phyloP scores from a whole-genome alignment of 805 yeast species.

The Candida sanyiensis region DNA sequence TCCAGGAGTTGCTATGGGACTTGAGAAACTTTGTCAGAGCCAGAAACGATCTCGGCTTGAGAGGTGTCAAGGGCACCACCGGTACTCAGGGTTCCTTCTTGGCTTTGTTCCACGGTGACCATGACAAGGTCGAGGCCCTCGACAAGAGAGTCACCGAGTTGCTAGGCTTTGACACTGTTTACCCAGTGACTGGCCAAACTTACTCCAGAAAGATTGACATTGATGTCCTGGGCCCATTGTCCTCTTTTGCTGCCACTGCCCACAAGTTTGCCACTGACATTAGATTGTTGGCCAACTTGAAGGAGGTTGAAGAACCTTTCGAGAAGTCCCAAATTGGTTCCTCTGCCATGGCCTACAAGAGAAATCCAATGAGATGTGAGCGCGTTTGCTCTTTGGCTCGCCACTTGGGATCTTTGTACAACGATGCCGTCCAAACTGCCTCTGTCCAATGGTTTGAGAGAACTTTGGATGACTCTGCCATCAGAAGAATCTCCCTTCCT shows the following conservation, averaged over 20 bases:
- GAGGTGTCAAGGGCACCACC: constrained; percentile 99
- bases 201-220: constrained; percentile 97
- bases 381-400: constrained; percentile 98
- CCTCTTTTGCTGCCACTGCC: constrained; percentile 92
- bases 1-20: constrained; percentile 97
- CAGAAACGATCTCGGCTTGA: constrained; percentile 89
- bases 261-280: constrained; percentile 98
- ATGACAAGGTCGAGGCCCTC: constrained; percentile 88
- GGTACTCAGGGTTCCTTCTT: constrained; percentile 98
- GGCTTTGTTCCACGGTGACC: constrained; percentile 92
- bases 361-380: constrained; percentile 99
- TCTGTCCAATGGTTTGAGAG: constrained; percentile 99
- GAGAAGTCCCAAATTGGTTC: constrained; percentile 99
- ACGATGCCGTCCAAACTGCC: constrained; percentile 93
- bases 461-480: constrained; percentile 96
- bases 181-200: constrained; percentile 99
- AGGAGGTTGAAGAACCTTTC: constrained; percentile 97
- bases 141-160: constrained; percentile 91
- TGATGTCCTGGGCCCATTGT: constrained; percentile 86
- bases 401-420: constrained; percentile 86
- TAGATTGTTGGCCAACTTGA: constrained; percentile 90
- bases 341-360: constrained; percentile 97
- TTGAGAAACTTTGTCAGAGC: constrained; percentile 93
- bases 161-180: constrained; percentile 88
- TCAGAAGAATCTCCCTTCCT: constrained; percentile 93